Conservation (phyloP, 1,139 yeast genomes). For the Zhuliangozyma blackwelliae region DNA sequence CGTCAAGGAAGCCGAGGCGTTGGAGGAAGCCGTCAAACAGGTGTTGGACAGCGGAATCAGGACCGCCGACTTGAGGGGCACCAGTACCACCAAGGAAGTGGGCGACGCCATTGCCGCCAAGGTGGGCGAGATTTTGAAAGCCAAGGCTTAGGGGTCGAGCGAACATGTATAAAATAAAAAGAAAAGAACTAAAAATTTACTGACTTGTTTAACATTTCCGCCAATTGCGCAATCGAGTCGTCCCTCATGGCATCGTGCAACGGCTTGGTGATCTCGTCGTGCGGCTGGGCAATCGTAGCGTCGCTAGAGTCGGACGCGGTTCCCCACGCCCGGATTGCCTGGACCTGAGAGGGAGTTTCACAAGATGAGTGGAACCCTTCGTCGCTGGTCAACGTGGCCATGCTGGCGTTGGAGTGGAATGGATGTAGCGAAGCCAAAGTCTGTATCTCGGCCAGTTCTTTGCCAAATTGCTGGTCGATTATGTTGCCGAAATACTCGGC, state of each 20-base stretch:
- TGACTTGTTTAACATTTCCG: conserved; percentile 29
- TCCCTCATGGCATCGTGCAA: conserved; percentile 12
- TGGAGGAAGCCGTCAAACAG: conserved; percentile 81
- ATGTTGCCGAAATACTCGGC: conserved; percentile 28
- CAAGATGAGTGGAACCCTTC: conserved; percentile 29
- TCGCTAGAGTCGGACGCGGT: conserved; percentile 24
- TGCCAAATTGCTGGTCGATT: conserved; percentile 21
- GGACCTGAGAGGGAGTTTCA: conserved; percentile 10
- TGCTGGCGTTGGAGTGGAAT: conserved; percentile 8
- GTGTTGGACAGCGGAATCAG: conserved; percentile 81
- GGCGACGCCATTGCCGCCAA: conserved; percentile 87
- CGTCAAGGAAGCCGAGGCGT: conserved; percentile 78
- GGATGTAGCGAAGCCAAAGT: not conserved
- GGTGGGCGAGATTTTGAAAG: conserved; percentile 53
- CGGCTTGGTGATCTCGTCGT: conserved; percentile 6
- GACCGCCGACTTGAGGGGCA: conserved; percentile 89
- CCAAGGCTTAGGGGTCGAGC: conserved; percentile 4
- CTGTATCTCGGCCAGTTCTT: not conserved
- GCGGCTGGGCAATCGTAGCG: conserved; percentile 26
- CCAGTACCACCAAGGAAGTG: conserved; percentile 75
- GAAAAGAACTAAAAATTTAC: conserved; percentile 17
- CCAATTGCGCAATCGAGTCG: conserved; percentile 32
- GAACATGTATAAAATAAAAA: not conserved
- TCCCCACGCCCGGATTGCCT: conserved; percentile 6
- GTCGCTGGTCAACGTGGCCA: conserved; percentile 17